These are phyloP conservation scores for Tolypocladium tundrense DNA, from an alignment of 2,329 filamentous ascomycete genomes.

Conservation along the genomic window DNA sequence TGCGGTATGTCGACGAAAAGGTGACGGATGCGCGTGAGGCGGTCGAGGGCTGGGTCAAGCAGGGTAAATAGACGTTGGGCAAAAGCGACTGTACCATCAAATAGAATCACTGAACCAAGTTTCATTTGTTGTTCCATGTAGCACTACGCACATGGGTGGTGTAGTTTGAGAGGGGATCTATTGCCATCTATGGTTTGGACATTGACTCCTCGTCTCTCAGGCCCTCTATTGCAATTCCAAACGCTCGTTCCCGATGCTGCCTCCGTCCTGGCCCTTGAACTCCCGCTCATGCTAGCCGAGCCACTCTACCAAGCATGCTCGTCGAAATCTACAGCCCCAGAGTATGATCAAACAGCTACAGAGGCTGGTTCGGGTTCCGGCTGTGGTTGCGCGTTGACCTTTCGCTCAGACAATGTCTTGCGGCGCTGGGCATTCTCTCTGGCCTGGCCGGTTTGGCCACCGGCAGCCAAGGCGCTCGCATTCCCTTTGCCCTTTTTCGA, in stretches of 20 bases:
- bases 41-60: constrained; percentile 83
- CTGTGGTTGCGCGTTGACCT: constrained; percentile 10
- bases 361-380: constrained; percentile 11
- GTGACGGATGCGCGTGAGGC: constrained; percentile 64
- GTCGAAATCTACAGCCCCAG: not conserved
- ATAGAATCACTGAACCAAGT: constrained; percentile 19
- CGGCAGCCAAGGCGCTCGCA: constrained; percentile 35
- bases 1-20: constrained; percentile 69
- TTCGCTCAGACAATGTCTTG: constrained; percentile 25
- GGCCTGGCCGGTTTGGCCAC: constrained; percentile 32
- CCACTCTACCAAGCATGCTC: not conserved
- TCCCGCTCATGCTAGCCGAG: constrained; percentile 10
- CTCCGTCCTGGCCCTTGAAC: constrained; percentile 4
- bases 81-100: constrained; percentile 24
- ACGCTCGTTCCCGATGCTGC: not conserved
- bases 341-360: constrained; percentile 8
- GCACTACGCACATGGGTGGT: too few species aligned
- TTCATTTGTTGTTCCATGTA: constrained; percentile 15
- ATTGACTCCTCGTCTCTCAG: not conserved
- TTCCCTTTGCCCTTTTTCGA: constrained; percentile 20
- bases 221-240: not conserved
- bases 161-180: not conserved
- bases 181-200: not conserved
- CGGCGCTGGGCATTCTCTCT: constrained; percentile 22
- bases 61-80: constrained; percentile 55